Conservation (phyloP, 331 rosid species). For the Acacia concinna region DNA sequence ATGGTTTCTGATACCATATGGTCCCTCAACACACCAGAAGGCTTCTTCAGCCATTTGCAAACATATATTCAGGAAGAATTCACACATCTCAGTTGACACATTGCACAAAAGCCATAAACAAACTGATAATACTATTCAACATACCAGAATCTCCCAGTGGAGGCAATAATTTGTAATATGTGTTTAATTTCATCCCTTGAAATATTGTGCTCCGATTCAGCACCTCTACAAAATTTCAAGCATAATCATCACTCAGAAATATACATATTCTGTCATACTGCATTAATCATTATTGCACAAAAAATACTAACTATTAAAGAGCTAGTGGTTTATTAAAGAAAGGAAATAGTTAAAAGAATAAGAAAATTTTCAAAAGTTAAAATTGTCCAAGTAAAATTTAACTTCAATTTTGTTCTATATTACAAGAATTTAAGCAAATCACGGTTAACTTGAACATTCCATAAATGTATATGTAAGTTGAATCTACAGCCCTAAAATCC, state of each 20-base stretch:
- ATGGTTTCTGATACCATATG: neutral
- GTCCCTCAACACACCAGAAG: neutral
- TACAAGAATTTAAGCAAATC: neutral
- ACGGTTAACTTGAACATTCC: neutral
- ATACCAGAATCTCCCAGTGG: constrained; percentile 79
- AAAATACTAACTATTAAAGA: neutral
- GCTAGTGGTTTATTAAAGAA: neutral
- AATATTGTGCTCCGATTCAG: constrained; percentile 40
- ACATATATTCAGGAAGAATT: neutral
- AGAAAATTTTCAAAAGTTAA: neutral
- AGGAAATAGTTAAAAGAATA: neutral
- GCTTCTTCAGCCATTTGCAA: neutral
- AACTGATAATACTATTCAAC: constrained; percentile 4
- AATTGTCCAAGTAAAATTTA: neutral
- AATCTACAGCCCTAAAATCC: neutral
- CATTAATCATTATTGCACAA: neutral
- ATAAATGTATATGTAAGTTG: neutral
- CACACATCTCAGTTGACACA: neutral
- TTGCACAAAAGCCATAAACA: constrained; percentile 5
- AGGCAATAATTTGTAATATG: constrained; percentile 67
- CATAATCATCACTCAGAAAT: neutral
- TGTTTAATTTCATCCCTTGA: constrained; percentile 49
- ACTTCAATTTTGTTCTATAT: neutral
- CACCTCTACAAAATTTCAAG: constrained; percentile 42
- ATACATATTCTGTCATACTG: neutral